phyloP scores from a whole-genome alignment of 352 stramenopile species.

The Blastocystis sp. region DNA sequence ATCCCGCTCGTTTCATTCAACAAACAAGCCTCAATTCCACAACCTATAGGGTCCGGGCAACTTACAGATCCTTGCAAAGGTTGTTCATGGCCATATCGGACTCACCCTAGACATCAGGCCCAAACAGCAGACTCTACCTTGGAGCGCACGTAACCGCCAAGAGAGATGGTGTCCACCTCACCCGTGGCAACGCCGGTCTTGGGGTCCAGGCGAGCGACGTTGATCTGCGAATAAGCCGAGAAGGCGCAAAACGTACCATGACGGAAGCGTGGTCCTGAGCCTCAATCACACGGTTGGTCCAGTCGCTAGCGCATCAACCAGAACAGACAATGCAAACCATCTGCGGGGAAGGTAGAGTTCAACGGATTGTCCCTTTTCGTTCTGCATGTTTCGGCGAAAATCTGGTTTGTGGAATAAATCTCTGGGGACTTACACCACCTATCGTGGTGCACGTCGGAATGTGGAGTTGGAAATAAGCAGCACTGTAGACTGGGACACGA shows the following conservation, averaged over 20 bases:
- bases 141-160: conserved; percentile 57
- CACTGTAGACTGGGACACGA: background rate
- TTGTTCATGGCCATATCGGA: conserved; percentile 35
- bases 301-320: conserved; percentile 27
- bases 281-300: conserved; percentile 62
- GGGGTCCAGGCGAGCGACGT: conserved; percentile 56
- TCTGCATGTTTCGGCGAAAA: conserved; percentile 53
- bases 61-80: conserved; percentile 57
- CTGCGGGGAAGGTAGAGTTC: conserved; percentile 66
- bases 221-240: conserved; percentile 29
- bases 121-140: conserved; percentile 14
- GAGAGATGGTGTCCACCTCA: conserved; percentile 58
- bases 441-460: conserved; percentile 48
- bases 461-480: background rate
- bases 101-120: conserved; percentile 26
- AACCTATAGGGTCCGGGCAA: background rate
- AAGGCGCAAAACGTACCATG: background rate
- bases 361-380: conserved; percentile 62
- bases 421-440: conserved; percentile 22
- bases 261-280: conserved; percentile 57
- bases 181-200: conserved; percentile 61
- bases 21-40: background rate
- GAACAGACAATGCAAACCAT: conserved; percentile 11
- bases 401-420: conserved; percentile 41
- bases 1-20: background rate